Percentiles rank a stretch among this genome's conserved stretches.
Evolutionary conservation across 2,329 filamentous ascomycete genomes (phyloP).

Genomic region (Talaromyces albobiverticillius): DNA sequence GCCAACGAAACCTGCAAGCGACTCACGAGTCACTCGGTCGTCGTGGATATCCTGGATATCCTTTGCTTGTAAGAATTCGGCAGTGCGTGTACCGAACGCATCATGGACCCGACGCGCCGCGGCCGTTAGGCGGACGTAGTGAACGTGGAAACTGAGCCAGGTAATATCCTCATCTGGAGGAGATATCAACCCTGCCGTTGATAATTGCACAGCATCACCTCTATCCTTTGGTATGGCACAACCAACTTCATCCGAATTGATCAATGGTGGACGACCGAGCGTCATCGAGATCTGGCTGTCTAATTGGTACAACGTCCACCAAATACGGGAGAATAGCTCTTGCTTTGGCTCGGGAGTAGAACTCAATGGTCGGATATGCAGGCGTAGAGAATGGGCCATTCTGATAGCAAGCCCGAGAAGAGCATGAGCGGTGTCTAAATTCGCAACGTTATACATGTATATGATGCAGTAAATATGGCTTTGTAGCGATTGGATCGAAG

Average conservation of each 20-base stretch:
- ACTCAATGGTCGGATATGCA: slow-evolving; percentile 43
- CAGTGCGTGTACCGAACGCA: slow-evolving; percentile 22
- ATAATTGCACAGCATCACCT: slow-evolving; percentile 14
- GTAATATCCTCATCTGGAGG: slow-evolving; percentile 27
- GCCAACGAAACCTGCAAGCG: slow-evolving; percentile 24
- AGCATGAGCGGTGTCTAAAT: slow-evolving; percentile 45
- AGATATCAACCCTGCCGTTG: slow-evolving; percentile 26
- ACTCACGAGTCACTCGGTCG: not conserved
- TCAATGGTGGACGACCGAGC: slow-evolving; percentile 43
- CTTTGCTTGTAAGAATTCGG: not conserved
- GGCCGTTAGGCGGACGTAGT: slow-evolving; percentile 33
- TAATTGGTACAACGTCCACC: slow-evolving; percentile 49
- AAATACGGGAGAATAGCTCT: slow-evolving; percentile 48
- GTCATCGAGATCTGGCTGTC: slow-evolving; percentile 47
- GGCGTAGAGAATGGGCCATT: slow-evolving; percentile 43
- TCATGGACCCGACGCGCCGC: slow-evolving; percentile 31
- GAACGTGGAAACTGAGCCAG: slow-evolving; percentile 37
- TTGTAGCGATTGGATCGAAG: slow-evolving; percentile 45
- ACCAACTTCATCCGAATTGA: slow-evolving; percentile 26
- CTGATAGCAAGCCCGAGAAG: slow-evolving; percentile 37
- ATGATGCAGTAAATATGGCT: slow-evolving; percentile 41
- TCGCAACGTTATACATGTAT: slow-evolving; percentile 46
- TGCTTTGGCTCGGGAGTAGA: slow-evolving; percentile 26
- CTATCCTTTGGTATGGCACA: slow-evolving; percentile 8
- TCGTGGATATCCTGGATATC: not conserved